Evolutionary conservation across 139 green algal species (phyloP), one percentile per base, ranked within the genome.

Genomic region (Micractinium conductrix): DNA sequence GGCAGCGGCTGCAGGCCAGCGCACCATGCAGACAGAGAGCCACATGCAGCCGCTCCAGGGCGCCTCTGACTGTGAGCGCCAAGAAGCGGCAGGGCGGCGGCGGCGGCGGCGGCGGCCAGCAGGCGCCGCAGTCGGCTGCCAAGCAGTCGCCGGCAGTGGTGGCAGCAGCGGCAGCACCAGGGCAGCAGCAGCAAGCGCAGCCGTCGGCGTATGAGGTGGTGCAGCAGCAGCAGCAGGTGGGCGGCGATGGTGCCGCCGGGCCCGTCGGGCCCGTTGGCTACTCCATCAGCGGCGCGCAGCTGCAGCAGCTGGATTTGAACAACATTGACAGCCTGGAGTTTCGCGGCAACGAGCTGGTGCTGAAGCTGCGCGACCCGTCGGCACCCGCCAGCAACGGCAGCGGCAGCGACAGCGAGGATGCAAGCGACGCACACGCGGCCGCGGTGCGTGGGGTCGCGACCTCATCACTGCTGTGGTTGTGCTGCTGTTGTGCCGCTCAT

Each of bases 341-440:
- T 2, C 74, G 84, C 19, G 78, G 84, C 60, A 84, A 84, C 50
- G 69, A 85, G 74, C 30, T 88, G 43, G 75, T 82, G 22, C 62
- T 82, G 16, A 88, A 71, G 4, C 42, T 85, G 45, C 35, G 37
- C 33, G 68, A 26, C 22, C 45, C 35, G 33, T 10, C 10, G 62
- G n/a, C 30, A n/a, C n/a, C n/a, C n/a, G n/a, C n/a, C n/a, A n/a
- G n/a, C n/a, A n/a, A n/a, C n/a, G n/a, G n/a, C n/a, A n/a, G n/a
- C n/a, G n/a, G n/a, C n/a, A n/a, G n/a, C n/a, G n/a, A n/a, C n/a
- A n/a, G n/a, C n/a, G n/a, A n/a, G n/a, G n/a, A n/a, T n/a, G n/a
- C n/a, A n/a, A n/a, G n/a, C n/a, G n/a, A n/a, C n/a, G n/a, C n/a
- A n/a, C n/a, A n/a, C n/a, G n/a, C n/a, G n/a, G n/a, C n/a, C n/a